phyloP scores from a whole-genome alignment of 805 yeast species.

The Middelhovenomyces tepae region DNA sequence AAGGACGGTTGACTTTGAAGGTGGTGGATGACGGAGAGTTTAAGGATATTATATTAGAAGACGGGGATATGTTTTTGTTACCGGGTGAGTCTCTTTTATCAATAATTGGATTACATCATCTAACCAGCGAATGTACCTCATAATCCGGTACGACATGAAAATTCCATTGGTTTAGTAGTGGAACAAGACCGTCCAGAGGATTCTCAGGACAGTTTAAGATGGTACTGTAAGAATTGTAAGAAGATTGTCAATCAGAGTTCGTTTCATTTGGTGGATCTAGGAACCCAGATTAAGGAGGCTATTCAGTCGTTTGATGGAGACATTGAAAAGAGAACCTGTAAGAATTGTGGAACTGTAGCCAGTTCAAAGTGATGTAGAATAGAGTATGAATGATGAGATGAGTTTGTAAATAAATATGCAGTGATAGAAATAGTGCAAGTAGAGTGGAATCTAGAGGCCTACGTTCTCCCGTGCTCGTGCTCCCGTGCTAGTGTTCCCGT shows the following conservation, averaged over 20 bases:
- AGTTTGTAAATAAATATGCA: too few species aligned
- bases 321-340: constrained; percentile 58
- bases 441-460: too few species aligned
- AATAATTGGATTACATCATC: background rate
- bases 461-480: too few species aligned
- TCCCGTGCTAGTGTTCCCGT: too few species aligned
- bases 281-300: constrained; percentile 83
- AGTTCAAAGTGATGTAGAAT: too few species aligned
- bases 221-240: constrained; percentile 75
- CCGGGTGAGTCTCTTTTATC: constrained; percentile 36
- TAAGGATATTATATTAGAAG: constrained; percentile 63
- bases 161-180: constrained; percentile 83
- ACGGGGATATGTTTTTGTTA: constrained; percentile 81
- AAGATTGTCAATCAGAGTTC: constrained; percentile 57
- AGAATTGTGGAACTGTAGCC: constrained; percentile 54
- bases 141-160: constrained; percentile 75
- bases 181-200: constrained; percentile 84
- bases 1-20: constrained; percentile 75
- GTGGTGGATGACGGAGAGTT: constrained; percentile 77
- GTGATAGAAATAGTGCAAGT: too few species aligned
- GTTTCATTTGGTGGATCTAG: constrained; percentile 73
- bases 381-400: too few species aligned
- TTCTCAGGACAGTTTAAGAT: constrained; percentile 62
- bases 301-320: constrained; percentile 62
- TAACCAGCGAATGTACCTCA: constrained; percentile 63